These are phyloP conservation scores for Zygoascus meyerae DNA, from an alignment of 1,139 yeast species.

Conservation along the genomic window DNA sequence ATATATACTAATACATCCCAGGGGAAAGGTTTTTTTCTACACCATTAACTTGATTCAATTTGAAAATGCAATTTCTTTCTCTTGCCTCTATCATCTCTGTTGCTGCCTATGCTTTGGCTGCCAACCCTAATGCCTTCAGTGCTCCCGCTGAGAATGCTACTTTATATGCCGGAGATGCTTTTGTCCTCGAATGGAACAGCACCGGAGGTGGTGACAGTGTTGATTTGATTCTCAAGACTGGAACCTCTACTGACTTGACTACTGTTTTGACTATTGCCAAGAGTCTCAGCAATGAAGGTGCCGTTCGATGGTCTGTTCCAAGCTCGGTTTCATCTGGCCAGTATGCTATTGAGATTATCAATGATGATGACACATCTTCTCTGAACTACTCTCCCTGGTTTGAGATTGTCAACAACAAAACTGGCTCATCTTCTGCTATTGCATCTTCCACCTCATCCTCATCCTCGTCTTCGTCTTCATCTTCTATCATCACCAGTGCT, in stretches of 20 bases:
- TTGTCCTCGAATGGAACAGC: constrained; percentile 33
- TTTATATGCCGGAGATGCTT: constrained; percentile 31
- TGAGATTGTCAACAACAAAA: constrained; percentile 25
- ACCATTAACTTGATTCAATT: not conserved
- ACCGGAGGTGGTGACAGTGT: constrained; percentile 31
- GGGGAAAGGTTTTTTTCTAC: too few relatives aligned
- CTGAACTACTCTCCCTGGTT: constrained; percentile 36
- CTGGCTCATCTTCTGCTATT: constrained; percentile 14
- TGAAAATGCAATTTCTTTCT: constrained; percentile 10
- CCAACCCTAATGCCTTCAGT: constrained; percentile 30
- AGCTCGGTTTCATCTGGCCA: constrained; percentile 27
- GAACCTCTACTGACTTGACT: constrained; percentile 30
- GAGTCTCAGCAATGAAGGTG: constrained; percentile 33
- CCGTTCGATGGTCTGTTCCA: constrained; percentile 37
- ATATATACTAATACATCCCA: too few relatives aligned
- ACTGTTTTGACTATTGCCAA: constrained; percentile 34
- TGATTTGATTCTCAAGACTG: constrained; percentile 31
- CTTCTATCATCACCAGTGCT: constrained; percentile 5
- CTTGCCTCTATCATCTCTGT: constrained; percentile 17
- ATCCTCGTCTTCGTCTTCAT: constrained; percentile 3
- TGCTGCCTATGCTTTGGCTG: constrained; percentile 18
- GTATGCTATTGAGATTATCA: constrained; percentile 33
- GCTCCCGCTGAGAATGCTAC: constrained; percentile 28
- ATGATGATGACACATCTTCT: constrained; percentile 26
- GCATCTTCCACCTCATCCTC: constrained; percentile 7